Base-by-base conservation (phyloP, 1,139 yeast species). In the Lodderomyces jiufengensis region DNA sequence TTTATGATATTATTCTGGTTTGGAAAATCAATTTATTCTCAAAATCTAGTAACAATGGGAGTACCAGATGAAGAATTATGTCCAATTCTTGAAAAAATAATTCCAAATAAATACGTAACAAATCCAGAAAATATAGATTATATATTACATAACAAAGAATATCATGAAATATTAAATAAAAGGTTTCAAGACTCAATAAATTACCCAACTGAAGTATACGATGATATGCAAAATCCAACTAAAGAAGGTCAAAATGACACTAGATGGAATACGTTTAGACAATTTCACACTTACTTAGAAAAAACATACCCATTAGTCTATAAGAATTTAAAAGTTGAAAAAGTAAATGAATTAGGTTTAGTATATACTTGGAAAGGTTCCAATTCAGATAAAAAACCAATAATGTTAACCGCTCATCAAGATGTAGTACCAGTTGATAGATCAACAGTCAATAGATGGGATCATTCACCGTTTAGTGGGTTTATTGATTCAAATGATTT, bases 181-280 rank as follows among this genome's bases (percentile, higher is more conserved):
- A 70, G 67, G 45, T 58, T 79, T 29, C 56, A 73, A 7, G 77
- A 74, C 9, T 80, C 88, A 1, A 65, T 84, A 22, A 68, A 66
- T 46, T 61, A 80, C 33, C 78, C 84, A 11, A 81, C 92, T 6
- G 79, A 76, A 47, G 70, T 76, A 13, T 76, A 63, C 43, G 94
- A 84, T 51, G 64, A 63, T 9, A 57, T 62, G 52, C 49, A 51
- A 7, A 55, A 55, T 34, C 66, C 64, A 0, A 49, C 49, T 10
- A 9, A 48, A 55, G 5, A 49, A 61, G 57, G 16, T 49, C 61
- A 36, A 34, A 27, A 55, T 26, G 63, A 59, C 30, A 58, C 59
- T 3, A 42, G 47, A 30, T 66, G 70, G 71, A 40, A 52, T 25
- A 58, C 43, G 32, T 69, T 55, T 42, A 52, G 39, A 31, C 43